A percentile compares a stretch with the other conserved stretches of the same genome.
phyloP scores from a whole-genome alignment of 495 filamentous ascomycete genomes.

The Cladorrhinum samala region DNA sequence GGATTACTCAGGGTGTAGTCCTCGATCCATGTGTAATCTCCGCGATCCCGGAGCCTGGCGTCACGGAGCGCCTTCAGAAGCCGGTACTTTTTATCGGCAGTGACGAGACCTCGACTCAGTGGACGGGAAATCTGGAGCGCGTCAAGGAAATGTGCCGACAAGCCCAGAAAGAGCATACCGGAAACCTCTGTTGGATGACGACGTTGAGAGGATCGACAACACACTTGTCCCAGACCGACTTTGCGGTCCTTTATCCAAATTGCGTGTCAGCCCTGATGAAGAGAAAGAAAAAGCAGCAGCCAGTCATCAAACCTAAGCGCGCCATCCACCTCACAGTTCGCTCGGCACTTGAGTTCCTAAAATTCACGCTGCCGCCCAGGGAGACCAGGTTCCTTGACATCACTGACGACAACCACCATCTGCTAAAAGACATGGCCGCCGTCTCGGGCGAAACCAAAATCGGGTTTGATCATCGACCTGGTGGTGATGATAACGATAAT shows the following conservation, averaged over 20 bases:
- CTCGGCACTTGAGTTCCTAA: slow-evolving; percentile 48
- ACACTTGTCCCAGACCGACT: slow-evolving; percentile 54
- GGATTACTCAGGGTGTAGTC: slow-evolving; percentile 51
- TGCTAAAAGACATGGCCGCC: slow-evolving; percentile 18
- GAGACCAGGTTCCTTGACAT: slow-evolving; percentile 26
- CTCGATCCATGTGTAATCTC: slow-evolving; percentile 51
- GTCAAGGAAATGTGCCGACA: slow-evolving; percentile 46
- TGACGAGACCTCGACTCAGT: slow-evolving; percentile 54
- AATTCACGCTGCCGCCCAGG: slow-evolving; percentile 33
- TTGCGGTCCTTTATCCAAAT: slow-evolving; percentile 53
- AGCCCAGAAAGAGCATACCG: slow-evolving; percentile 38
- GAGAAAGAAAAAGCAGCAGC: slow-evolving; percentile 13
- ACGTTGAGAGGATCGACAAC: slow-evolving; percentile 51
- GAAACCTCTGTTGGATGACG: slow-evolving; percentile 45
- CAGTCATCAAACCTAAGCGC: slow-evolving; percentile 48
- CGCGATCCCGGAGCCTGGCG: slow-evolving; percentile 27
- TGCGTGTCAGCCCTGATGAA: slow-evolving; percentile 51
- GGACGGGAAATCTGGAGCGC: slow-evolving; percentile 50
- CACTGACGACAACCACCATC: slow-evolving; percentile 39
- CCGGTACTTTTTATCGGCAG: slow-evolving; percentile 54
- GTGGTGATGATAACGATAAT: too few relatives aligned
- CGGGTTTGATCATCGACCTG: slow-evolving; percentile 38
- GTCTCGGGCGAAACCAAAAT: slow-evolving; percentile 27
- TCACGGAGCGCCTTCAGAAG: slow-evolving; percentile 33
- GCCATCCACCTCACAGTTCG: slow-evolving; percentile 53